A percentile compares a stretch with the other conserved stretches of the same genome.
These are phyloP conservation scores for Saturnispora bothae DNA, from an alignment of 805 yeast species.

Conservation along the genomic window DNA sequence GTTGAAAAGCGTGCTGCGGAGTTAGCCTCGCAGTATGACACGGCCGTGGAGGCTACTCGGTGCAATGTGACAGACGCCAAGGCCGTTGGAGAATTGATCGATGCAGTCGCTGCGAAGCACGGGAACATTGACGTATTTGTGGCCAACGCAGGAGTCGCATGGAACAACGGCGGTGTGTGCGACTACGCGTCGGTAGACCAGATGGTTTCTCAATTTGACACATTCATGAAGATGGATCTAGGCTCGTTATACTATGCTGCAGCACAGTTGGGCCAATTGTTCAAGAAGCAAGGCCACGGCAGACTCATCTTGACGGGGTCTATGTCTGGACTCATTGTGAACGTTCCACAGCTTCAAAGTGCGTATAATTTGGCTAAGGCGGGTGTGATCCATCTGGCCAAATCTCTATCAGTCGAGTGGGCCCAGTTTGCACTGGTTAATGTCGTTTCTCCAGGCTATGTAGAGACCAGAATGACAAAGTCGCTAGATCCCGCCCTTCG, in stretches of 20 bases:
- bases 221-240: conserved; percentile 63
- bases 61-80: conserved; percentile 26
- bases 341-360: conserved; percentile 70
- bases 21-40: conserved; percentile 11
- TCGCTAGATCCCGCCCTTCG: conserved; percentile 34
- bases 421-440: conserved; percentile 56
- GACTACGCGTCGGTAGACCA: conserved; percentile 29
- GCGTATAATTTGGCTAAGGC: conserved; percentile 83
- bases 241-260: conserved; percentile 77
- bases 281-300: conserved; percentile 64
- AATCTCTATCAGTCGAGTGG: conserved; percentile 78
- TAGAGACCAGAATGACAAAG: conserved; percentile 56
- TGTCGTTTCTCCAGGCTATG: conserved; percentile 80
- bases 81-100: conserved; percentile 23
- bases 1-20: conserved; percentile 10
- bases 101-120: conserved; percentile 24
- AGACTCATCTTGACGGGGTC: conserved; percentile 48
- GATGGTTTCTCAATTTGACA: conserved; percentile 52
- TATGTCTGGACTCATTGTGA: conserved; percentile 39
- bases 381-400: conserved; percentile 72
- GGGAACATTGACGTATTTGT: conserved; percentile 33
- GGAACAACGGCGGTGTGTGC: conserved; percentile 58
- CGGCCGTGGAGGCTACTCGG: conserved; percentile 16
- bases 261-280: conserved; percentile 59
- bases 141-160: conserved; percentile 54